Base-by-base conservation (phyloP, 805 yeast genomes). In the Cyberlindnera euphorbiae region DNA sequence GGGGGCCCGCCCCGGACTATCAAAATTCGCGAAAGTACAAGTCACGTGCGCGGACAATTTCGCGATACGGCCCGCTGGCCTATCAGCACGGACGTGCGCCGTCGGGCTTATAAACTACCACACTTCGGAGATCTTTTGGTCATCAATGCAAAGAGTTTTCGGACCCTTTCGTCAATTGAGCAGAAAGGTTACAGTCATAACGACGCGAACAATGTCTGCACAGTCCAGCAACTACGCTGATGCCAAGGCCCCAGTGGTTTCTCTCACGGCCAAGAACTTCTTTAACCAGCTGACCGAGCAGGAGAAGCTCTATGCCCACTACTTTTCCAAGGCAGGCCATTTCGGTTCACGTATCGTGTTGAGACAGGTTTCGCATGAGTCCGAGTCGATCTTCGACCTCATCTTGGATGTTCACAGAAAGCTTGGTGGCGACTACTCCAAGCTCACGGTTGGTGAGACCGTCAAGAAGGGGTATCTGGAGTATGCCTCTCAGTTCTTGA, bases 291-390 rank as follows among this genome's bases (percentile, higher is more conserved):
- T 87, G 50, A 69, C 82, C 12, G 59, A 64, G 7, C 59, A 65
- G 26, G 80, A 80, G 44, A 74, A 83, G 55, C 67, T 70, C 39
- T 87, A 87, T 54, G 94, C 96, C 15, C 95, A 87, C 62, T 78
- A 77, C 57, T 75, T 87, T 60, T 77, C 89, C 26, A 75, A 80
- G 52, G 96, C 95, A 3, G 77, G 88, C 29, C 94, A 84, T 56
- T 77, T 76, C 62, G 96, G 96, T 26, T 72, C 93, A 9, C 68
- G 93, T 44, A 84, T 79, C 6, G 85, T 83, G 2, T 64, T 85
- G 41, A 70, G 95, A 52, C 86, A 87, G 27, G 94, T 87, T 6
- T 79, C 89, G 9, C 82, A 82, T 16, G 95, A 87, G 52, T 75
- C 87, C 41, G 95, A 87, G 58, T 56, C 60, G 16, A 82, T 86